Percentiles rank a stretch among this genome's conserved stretches.
These are phyloP conservation scores for Hansenula anomala DNA, from an alignment of 1,139 yeast species.

Conservation along the genomic window DNA sequence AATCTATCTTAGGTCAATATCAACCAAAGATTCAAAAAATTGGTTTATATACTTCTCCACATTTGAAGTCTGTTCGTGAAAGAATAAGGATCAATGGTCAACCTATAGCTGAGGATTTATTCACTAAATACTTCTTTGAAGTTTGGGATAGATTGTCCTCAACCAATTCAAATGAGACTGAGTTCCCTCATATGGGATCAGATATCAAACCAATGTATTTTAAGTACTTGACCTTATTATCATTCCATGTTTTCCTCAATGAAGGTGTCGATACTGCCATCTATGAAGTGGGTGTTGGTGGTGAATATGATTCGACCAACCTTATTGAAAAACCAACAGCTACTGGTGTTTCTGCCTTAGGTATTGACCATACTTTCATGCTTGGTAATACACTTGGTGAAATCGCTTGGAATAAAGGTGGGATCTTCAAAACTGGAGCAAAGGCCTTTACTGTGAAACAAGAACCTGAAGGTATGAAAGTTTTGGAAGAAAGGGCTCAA, in stretches of 20 bases:
- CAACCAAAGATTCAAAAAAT: constrained; percentile 40
- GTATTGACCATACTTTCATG: constrained; percentile 89
- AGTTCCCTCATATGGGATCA: constrained; percentile 70
- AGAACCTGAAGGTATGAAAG: constrained; percentile 50
- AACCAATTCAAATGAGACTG: constrained; percentile 48
- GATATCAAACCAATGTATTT: constrained; percentile 89
- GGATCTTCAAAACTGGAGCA: constrained; percentile 70
- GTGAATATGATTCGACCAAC: constrained; percentile 93
- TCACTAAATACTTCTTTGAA: constrained; percentile 87
- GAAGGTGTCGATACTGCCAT: constrained; percentile 92
- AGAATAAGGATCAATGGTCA: constrained; percentile 83
- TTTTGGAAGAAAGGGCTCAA: constrained; percentile 55
- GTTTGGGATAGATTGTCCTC: constrained; percentile 79
- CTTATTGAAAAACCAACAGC: constrained; percentile 75
- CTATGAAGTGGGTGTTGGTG: constrained; percentile 98
- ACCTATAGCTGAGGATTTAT: constrained; percentile 76
- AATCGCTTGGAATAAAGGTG: constrained; percentile 96
- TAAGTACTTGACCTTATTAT: constrained; percentile 80
- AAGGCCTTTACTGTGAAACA: constrained; percentile 64
- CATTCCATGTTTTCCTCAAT: constrained; percentile 83
- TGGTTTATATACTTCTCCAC: constrained; percentile 95
- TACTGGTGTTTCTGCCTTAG: constrained; percentile 82
- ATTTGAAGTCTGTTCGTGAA: constrained; percentile 88
- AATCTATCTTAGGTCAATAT: constrained; percentile 72
- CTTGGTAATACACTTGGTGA: constrained; percentile 84